Evolutionary conservation across 2,329 filamentous ascomycete genomes (phyloP), one percentile per base, ranked within the genome.

Genomic region (Herpotrichia juniperi): DNA sequence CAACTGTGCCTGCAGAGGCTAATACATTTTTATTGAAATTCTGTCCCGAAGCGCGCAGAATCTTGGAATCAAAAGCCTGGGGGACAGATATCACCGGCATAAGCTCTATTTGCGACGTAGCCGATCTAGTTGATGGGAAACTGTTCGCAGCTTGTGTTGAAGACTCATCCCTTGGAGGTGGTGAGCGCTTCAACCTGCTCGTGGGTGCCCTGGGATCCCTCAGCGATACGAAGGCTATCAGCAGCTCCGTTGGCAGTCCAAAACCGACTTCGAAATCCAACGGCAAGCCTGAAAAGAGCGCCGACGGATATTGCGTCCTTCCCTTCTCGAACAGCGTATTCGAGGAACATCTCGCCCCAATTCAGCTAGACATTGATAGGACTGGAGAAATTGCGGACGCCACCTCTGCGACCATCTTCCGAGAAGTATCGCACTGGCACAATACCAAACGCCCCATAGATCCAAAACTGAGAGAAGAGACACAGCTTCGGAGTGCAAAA

Each of bases 371-470:
- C 3, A 58, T 73, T 11, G 72, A 76, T 42, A 66, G 67, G 16
- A 54, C 57, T n/a, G 67, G 63, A 1, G 70, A 67, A 3, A 64
- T 73, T 5, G 68, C 63, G 25, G 56, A 58, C 31, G 51, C 61
- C 2, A 66, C 70, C 12, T 70, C 75, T 1, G 71, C 74, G 16
- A 72, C 68, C 14, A 77, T 80, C 30, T 81, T 81, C 59, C 71
- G 71, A 25, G 79, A 81, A 54, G 67, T 80, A 4, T 73, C 76
- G 0, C 84, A 89, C 63, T 89, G 85, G 87, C 85, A 88, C 58
- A 86, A 84, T 48, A 76, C 79, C 28, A 84, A 82, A 58, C 79
- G 76, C 22, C 75, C 79, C 0, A 57, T 85, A 2, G 78, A 82
- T 22, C 62, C 66, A 4, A 78, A 77, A 45, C 16, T 59, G 30